Conservation (phyloP, 23 red algal species). For the Pyropia haitanensis region DNA sequence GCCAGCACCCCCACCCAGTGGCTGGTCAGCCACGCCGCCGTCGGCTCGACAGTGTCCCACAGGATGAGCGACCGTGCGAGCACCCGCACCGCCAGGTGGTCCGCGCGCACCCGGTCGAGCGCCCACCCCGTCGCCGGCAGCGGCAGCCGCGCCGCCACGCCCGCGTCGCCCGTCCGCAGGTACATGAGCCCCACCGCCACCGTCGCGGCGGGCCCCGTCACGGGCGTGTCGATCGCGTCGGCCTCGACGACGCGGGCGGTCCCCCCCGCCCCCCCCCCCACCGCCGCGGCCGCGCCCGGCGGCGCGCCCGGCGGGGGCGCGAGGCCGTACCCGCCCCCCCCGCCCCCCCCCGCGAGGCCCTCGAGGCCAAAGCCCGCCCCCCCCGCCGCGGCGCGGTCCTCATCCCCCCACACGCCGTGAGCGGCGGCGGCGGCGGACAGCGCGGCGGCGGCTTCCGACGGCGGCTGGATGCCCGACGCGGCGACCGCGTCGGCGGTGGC, state of each 20-base stretch:
- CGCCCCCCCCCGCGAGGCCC: too few relatives aligned
- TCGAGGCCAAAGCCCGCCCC: too few relatives aligned
- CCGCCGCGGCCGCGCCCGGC: not conserved
- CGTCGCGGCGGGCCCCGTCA: slow-evolving; percentile 59
- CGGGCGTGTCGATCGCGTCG: slow-evolving; percentile 37
- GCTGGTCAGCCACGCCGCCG: slow-evolving; percentile 31
- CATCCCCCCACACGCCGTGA: too few relatives aligned
- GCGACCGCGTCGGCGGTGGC: too few relatives aligned
- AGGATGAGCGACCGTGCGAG: slow-evolving; percentile 66
- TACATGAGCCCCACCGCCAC: slow-evolving; percentile 65
- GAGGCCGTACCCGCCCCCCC: too few relatives aligned
- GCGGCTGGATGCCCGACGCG: too few relatives aligned
- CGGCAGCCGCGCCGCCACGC: slow-evolving; percentile 38
- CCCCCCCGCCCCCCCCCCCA: too few relatives aligned
- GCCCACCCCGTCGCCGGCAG: slow-evolving; percentile 36
- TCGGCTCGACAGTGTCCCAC: slow-evolving; percentile 71
- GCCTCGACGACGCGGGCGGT: slow-evolving; percentile 49
- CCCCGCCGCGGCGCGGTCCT: too few relatives aligned
- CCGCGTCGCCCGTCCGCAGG: slow-evolving; percentile 49
- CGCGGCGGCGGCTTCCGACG: too few relatives aligned
- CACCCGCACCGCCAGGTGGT: slow-evolving; percentile 58
- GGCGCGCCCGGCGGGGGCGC: not conserved
- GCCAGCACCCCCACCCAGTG: slow-evolving; percentile 34
- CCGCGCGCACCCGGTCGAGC: slow-evolving; percentile 60
- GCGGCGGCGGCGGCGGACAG: too few relatives aligned